phyloP scores from a whole-genome alignment of 768 basidiomycete species.

The Coprinellus micaceus region DNA sequence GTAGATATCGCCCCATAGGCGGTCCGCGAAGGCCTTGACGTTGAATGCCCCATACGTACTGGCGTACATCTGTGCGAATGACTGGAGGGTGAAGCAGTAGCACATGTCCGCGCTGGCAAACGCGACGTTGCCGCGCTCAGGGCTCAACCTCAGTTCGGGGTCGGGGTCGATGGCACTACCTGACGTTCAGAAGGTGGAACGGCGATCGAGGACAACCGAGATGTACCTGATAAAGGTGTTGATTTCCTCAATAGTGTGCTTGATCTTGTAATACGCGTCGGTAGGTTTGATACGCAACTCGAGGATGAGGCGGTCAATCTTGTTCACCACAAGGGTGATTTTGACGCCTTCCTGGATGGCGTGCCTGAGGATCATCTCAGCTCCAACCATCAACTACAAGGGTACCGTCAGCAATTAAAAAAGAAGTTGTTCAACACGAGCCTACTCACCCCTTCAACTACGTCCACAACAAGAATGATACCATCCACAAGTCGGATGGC shows the following conservation, averaged over 20 bases:
- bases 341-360: conserved; percentile 85
- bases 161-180: conserved; percentile 79
- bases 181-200: not conserved
- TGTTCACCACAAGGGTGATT: conserved; percentile 93
- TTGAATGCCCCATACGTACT: conserved; percentile 86
- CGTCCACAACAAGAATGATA: conserved; percentile 90
- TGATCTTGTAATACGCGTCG: conserved; percentile 98
- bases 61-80: conserved; percentile 95
- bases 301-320: conserved; percentile 94
- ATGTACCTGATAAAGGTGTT: conserved; percentile 89
- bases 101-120: conserved; percentile 97
- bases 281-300: conserved; percentile 93
- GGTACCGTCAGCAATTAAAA: conserved; percentile 14
- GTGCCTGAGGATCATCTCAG: conserved; percentile 84
- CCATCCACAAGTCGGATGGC: conserved; percentile 87
- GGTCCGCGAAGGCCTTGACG: conserved; percentile 78
- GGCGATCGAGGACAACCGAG: not conserved
- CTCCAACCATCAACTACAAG: conserved; percentile 82
- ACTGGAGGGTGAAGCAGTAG: conserved; percentile 93
- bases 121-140: conserved; percentile 93
- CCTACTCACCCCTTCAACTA: conserved; percentile 87
- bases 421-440: conserved; percentile 1
- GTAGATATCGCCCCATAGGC: conserved; percentile 98
- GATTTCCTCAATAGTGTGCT: conserved; percentile 97
- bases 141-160: conserved; percentile 83